These are phyloP conservation scores for Oryza brachyantha DNA, from an alignment of 176 grass and related monocot species.

Conservation along the genomic window DNA sequence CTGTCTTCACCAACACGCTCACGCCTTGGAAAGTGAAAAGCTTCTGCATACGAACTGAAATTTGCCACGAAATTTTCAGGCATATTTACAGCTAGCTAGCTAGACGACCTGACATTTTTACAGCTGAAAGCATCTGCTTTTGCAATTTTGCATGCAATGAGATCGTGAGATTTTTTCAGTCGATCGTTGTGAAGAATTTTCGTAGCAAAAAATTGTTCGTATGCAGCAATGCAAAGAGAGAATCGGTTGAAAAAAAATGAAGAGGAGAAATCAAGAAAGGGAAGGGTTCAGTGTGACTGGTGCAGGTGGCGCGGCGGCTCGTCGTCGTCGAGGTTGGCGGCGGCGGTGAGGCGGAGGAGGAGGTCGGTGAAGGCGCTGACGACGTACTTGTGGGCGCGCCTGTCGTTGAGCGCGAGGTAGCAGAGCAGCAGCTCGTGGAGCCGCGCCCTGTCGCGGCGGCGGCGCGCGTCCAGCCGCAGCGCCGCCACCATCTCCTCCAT, in stretches of 20 bases:
- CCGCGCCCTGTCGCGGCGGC: slow-evolving; percentile 49
- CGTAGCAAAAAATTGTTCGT: slow-evolving; percentile 12
- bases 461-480: slow-evolving; percentile 60
- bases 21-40: slow-evolving; percentile 15
- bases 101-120: background rate
- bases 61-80: background rate
- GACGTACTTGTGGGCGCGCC: slow-evolving; percentile 83
- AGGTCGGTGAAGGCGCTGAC: slow-evolving; percentile 93
- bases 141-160: background rate
- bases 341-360: slow-evolving; percentile 60
- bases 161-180: background rate
- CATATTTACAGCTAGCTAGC: slow-evolving; percentile 27
- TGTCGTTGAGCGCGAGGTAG: slow-evolving; percentile 93
- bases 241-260: background rate
- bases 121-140: background rate
- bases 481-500: slow-evolving; percentile 97
- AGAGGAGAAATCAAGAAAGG: background rate
- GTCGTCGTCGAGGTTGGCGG: background rate
- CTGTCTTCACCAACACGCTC: slow-evolving; percentile 35
- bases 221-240: background rate
- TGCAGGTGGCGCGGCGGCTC: background rate
- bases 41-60: background rate
- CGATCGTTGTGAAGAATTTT: background rate
- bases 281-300: background rate
- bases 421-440: slow-evolving; percentile 95